Evolutionary conservation across 495 filamentous ascomycete species (phyloP).

Genomic region (Aspergillus saccharolyticus): DNA sequence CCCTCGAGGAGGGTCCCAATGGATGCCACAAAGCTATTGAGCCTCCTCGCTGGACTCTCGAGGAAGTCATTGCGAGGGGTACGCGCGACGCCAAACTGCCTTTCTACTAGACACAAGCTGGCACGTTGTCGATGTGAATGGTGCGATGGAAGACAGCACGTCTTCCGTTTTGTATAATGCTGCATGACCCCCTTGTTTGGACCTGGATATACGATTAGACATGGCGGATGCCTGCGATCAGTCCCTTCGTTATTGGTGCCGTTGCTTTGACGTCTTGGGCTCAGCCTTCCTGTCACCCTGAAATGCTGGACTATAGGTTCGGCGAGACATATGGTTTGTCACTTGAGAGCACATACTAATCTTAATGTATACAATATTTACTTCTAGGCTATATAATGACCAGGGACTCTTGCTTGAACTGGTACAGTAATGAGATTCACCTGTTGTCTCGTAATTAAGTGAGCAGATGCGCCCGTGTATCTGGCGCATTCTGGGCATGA

Average conservation of each 20-base stretch:
- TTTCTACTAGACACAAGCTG: constrained; percentile 21
- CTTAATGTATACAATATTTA: constrained; percentile 6
- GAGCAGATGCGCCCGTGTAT: not conserved
- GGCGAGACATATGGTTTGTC: not conserved
- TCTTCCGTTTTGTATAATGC: not conserved
- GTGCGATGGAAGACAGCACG: not conserved
- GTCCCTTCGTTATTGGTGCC: not conserved
- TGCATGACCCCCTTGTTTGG: not conserved
- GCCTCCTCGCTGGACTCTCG: constrained; percentile 31
- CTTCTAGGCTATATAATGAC: not conserved
- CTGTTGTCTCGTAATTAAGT: not conserved
- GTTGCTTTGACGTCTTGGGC: not conserved
- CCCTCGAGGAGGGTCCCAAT: constrained; percentile 42
- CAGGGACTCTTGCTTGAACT: not conserved
- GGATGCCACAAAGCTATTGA: constrained; percentile 13
- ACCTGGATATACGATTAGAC: not conserved
- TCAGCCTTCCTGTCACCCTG: not conserved
- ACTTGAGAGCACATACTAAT: not conserved
- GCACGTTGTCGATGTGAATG: not conserved
- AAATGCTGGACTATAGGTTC: not conserved
- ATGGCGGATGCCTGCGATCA: not conserved
- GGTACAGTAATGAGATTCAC: not conserved
- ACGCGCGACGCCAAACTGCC: constrained; percentile 32
- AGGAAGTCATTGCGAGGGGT: constrained; percentile 30
- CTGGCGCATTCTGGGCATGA: too few species aligned